phyloP scores from a whole-genome alignment of 2,329 filamentous ascomycete genomes.

The Scedosporium apiospermum region DNA sequence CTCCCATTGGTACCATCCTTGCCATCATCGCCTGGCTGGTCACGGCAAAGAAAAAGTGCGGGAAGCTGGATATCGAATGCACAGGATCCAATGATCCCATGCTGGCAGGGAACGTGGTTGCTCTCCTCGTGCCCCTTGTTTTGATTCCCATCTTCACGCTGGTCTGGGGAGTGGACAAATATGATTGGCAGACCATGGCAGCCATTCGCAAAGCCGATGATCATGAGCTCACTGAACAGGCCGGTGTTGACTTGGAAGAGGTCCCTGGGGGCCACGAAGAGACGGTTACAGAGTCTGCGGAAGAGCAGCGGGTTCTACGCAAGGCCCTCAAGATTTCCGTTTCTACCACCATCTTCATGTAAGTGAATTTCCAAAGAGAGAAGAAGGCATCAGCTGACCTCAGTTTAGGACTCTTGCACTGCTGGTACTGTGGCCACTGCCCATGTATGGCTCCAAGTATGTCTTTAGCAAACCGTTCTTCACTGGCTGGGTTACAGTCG shows the following conservation, averaged over 20 bases:
- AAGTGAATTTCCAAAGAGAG: conserved; percentile 29
- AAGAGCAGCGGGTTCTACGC: conserved; percentile 39
- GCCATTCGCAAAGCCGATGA: conserved; percentile 72
- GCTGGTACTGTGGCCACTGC: conserved; percentile 83
- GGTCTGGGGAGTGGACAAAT: conserved; percentile 50
- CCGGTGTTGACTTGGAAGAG: conserved; percentile 35
- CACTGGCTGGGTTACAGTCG: conserved; percentile 68
- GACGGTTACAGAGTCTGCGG: conserved; percentile 27
- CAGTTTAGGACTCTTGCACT: conserved; percentile 48
- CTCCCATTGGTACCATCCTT: conserved; percentile 55
- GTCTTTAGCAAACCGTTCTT: conserved; percentile 78
- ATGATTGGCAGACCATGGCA: conserved; percentile 81
- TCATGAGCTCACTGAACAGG: conserved; percentile 41
- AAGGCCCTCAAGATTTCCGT: conserved; percentile 40
- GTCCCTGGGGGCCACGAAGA: conserved; percentile 39
- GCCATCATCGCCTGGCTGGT: conserved; percentile 69
- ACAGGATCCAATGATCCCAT: conserved; percentile 80
- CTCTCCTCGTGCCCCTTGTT: conserved; percentile 65
- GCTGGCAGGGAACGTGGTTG: conserved; percentile 78
- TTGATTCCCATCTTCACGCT: conserved; percentile 70
- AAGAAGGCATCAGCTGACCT: not conserved
- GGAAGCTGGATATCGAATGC: conserved; percentile 58
- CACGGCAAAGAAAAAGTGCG: conserved; percentile 60
- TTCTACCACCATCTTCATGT: conserved; percentile 21
- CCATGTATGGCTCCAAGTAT: conserved; percentile 76